Evolutionary conservation across 768 basidiomycete species (phyloP), one percentile per base, ranked within the genome.

Genomic region (Tulasnella calospora): DNA sequence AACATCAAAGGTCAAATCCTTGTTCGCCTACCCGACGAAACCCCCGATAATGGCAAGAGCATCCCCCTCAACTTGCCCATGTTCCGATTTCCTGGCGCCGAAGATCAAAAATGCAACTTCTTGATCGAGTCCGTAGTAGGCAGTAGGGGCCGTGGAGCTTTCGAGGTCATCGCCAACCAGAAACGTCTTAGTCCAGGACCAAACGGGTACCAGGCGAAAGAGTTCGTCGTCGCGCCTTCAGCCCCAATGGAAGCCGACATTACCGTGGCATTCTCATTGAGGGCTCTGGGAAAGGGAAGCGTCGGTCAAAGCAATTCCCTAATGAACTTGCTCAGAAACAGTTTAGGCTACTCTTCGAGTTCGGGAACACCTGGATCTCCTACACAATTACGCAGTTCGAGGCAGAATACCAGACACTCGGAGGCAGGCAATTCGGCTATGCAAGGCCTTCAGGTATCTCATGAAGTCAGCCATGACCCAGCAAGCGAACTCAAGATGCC

Each of bases 1-100:
- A 72, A n/a, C 1, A 71, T 78, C 69, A 78, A 78, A 46, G 77
- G 70, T 23, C 77, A 67, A 17, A 71, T 78, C 7, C 40, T 72
- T 4, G 44, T 78, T 1, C 46, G 41, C n/a, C 69, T 78, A 4
- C 77, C 77, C 4, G 77, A 71, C 27, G 36, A 38, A 17, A 38
- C 74, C 3, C 4, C 21, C 44, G 69, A 44, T 5, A 46, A 78
- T 19, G 35, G 30, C 46, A 51, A 30, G 9, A 40, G 15, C 41
- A 76, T 76, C 35, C 57, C 55, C 36, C 17, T 55, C 38, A 35
- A 44, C 38, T 12, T 76, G 21, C 75, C 75, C 13, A 21, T 76
- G 27, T 76, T 76, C 61, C 30, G 75, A 61, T 61, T 76, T 23
- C 38, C 75, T 27, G 36, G 47, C 17, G 75, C 75, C 8, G 33